Conservation (phyloP, 2,329 filamentous ascomycete genomes). For the Aureobasidium sp. region DNA sequence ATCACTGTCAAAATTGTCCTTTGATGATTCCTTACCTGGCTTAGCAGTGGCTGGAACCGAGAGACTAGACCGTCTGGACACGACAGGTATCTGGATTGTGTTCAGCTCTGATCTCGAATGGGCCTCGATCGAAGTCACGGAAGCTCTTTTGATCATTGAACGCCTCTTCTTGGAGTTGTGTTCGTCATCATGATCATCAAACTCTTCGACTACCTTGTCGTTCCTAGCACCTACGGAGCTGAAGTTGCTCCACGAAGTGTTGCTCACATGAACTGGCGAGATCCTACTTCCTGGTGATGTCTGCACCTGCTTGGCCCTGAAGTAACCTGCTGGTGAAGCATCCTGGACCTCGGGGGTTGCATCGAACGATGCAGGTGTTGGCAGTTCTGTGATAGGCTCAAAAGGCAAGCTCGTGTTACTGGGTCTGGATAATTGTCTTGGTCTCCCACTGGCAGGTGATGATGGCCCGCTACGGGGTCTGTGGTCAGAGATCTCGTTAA, state of each 20-base stretch:
- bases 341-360: slow-evolving; percentile 25
- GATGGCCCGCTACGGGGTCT: background rate
- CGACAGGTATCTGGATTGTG: slow-evolving; percentile 8
- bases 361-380: slow-evolving; percentile 14
- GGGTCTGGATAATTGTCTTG: background rate
- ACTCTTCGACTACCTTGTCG: background rate
- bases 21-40: background rate
- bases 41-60: background rate
- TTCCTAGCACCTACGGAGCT: background rate
- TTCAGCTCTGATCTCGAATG: slow-evolving; percentile 14
- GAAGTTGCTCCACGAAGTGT: background rate
- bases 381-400: slow-evolving; percentile 12
- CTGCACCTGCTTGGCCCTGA: slow-evolving; percentile 19
- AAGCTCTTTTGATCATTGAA: slow-evolving; percentile 14
- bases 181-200: background rate
- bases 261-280: background rate
- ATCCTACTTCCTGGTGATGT: slow-evolving; percentile 8
- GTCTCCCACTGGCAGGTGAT: background rate
- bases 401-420: slow-evolving; percentile 5
- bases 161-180: background rate
- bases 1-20: background rate
- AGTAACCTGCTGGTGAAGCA: slow-evolving; percentile 22
- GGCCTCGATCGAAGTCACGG: slow-evolving; percentile 12
- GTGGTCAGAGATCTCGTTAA: background rate
- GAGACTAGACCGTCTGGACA: background rate